Conservation (phyloP, 129 eudicot genomes). For the Heracleum sosnowskyi region DNA sequence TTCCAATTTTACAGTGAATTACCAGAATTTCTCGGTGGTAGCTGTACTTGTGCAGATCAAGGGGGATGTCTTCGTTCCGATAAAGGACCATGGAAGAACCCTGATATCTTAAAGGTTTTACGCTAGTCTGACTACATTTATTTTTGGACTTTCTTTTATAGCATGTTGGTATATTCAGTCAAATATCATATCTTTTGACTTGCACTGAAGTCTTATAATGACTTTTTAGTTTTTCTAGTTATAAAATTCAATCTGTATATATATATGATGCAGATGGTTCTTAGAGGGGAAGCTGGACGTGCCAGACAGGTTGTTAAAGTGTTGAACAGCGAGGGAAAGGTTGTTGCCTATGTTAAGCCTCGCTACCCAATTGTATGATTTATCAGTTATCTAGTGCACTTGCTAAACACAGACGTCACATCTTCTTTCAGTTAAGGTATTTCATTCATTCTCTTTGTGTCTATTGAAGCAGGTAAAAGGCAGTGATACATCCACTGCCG, state of each 20-base stretch:
- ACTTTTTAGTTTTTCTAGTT: neutral
- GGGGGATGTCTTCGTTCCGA: conserved; percentile 94
- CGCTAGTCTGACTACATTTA: neutral
- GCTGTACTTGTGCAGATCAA: conserved; percentile 76
- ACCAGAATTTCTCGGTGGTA: conserved; percentile 87
- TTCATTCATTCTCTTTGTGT: neutral
- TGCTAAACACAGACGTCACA: neutral
- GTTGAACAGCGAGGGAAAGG: conserved; percentile 84
- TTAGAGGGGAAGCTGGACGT: conserved; percentile 75
- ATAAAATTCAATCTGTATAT: neutral
- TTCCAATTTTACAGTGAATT: conserved; percentile 61
- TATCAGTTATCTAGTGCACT: neutral
- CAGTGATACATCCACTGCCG: too few species aligned
- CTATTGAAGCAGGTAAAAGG: too few species aligned
- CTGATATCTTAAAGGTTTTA: conserved; percentile 74
- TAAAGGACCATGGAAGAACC: conserved; percentile 94
- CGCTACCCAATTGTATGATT: conserved; percentile 54
- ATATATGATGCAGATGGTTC: conserved; percentile 67
- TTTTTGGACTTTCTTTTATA: neutral
- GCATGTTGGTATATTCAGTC: neutral
- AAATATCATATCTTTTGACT: neutral
- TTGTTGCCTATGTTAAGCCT: conserved; percentile 86
- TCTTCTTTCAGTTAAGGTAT: neutral
- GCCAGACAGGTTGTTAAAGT: conserved; percentile 92
- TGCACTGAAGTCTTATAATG: neutral